phyloP scores from a whole-genome alignment of 352 stramenopile genomes.

The Blastocystis sp. region DNA sequence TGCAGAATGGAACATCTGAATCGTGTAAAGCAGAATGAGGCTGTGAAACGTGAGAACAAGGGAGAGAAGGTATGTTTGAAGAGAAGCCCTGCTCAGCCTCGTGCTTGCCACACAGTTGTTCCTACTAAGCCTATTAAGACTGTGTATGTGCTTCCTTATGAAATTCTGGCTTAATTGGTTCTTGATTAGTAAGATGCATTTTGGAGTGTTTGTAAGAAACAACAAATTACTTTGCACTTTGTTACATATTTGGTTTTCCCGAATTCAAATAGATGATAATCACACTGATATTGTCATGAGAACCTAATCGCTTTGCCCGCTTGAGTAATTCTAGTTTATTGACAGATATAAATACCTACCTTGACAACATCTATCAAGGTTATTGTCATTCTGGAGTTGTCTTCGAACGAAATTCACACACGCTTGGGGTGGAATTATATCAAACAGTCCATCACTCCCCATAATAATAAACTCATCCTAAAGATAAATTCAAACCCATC shows the following conservation, averaged over 20 bases:
- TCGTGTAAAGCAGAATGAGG: slow-evolving; percentile 95
- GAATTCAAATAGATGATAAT: slow-evolving; percentile 76
- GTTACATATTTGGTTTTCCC: background rate
- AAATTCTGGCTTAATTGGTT: slow-evolving; percentile 64
- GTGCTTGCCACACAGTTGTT: slow-evolving; percentile 46
- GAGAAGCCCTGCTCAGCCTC: slow-evolving; percentile 84
- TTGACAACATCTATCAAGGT: slow-evolving; percentile 82
- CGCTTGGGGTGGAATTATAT: slow-evolving; percentile 84
- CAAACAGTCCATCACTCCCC: slow-evolving; percentile 85
- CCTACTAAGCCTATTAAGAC: slow-evolving; percentile 66
- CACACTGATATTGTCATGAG: slow-evolving; percentile 85
- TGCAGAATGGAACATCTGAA: slow-evolving; percentile 95
- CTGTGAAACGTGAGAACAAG: slow-evolving; percentile 89
- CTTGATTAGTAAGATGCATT: slow-evolving; percentile 63
- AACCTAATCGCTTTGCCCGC: slow-evolving; percentile 82
- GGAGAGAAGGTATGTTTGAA: slow-evolving; percentile 85
- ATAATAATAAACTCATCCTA: slow-evolving; percentile 85
- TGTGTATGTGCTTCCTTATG: slow-evolving; percentile 66
- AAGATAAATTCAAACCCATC: slow-evolving; percentile 69
- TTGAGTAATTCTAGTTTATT: slow-evolving; percentile 76
- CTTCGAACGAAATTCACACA: slow-evolving; percentile 84
- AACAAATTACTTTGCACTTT: background rate
- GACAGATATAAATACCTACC: background rate
- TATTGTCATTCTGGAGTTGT: slow-evolving; percentile 81
- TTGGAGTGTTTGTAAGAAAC: slow-evolving; percentile 37